A percentile compares a stretch with the other conserved stretches of the same genome.
phyloP scores from a whole-genome alignment of 257 asterid species.

The Parsonsia alboflavescens region DNA sequence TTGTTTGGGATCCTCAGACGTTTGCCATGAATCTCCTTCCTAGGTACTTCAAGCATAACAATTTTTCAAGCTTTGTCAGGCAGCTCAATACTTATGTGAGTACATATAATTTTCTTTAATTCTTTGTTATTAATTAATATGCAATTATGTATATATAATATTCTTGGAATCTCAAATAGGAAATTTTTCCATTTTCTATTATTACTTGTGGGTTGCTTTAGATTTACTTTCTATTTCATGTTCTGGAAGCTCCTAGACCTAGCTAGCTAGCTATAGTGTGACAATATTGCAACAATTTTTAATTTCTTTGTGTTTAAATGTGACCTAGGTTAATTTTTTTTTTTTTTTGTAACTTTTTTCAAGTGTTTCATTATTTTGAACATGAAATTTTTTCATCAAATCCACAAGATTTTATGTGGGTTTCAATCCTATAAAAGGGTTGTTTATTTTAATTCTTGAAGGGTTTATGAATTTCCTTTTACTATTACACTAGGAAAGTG shows the following conservation, averaged over 20 bases:
- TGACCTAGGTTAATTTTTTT: not conserved
- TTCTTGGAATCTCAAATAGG: not conserved
- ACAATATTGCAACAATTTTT: conserved; percentile 3
- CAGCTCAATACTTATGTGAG: conserved; percentile 82
- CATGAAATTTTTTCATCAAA: not conserved
- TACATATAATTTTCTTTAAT: not conserved
- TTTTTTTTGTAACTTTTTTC: too few relatives aligned
- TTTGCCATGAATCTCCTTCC: conserved; percentile 66
- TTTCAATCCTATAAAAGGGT: too few relatives aligned
- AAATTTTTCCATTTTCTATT: not conserved
- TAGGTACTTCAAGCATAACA: conserved; percentile 72
- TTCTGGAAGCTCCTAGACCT: conserved; percentile 11
- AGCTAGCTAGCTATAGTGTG: conserved; percentile 12
- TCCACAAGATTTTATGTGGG: conserved; percentile 1
- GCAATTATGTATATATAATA: not conserved
- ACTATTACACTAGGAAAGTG: conserved; percentile 6
- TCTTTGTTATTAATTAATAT: not conserved
- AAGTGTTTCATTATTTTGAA: too few relatives aligned
- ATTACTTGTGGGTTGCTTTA: conserved; percentile 7
- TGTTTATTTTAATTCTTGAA: not conserved
- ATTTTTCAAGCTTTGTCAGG: conserved; percentile 77
- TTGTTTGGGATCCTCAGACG: conserved; percentile 71
- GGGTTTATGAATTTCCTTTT: conserved; percentile 4
- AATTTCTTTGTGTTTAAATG: not conserved
- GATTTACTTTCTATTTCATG: conserved; percentile 13